Percentiles rank a stretch among this genome's conserved stretches.
Evolutionary conservation across 257 asterid genomes (phyloP).

Genomic region (Nicotiana noctiflora): DNA sequence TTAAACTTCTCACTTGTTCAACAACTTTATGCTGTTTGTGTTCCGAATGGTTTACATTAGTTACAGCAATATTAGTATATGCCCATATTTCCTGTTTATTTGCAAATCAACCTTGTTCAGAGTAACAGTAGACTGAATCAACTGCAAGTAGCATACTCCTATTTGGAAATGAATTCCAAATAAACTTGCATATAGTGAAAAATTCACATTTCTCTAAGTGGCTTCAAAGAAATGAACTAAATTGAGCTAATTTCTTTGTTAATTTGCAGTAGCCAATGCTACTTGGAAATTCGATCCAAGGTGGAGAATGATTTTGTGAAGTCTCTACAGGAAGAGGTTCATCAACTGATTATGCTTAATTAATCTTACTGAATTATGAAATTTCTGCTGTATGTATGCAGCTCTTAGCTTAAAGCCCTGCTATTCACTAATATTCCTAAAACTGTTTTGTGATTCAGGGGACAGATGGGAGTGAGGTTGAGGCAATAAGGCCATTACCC

Average conservation of each 20-base stretch:
- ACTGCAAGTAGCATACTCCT: not conserved
- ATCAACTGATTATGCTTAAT: slow-evolving; percentile 5
- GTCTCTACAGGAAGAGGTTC: slow-evolving; percentile 85
- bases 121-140: not conserved
- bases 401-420: not conserved
- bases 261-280: slow-evolving; percentile 77
- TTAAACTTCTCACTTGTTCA: not conserved
- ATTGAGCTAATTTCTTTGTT: not conserved
- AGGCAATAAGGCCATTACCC: slow-evolving; percentile 68
- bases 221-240: not conserved
- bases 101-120: not conserved
- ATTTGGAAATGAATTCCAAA: not conserved
- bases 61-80: not conserved
- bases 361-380: not conserved
- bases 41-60: not conserved
- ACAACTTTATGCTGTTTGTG: not conserved
- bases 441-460: slow-evolving; percentile 36
- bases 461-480: slow-evolving; percentile 62
- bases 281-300: slow-evolving; percentile 58
- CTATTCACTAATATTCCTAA: not conserved
- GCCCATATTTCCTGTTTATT: not conserved
- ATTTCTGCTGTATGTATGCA: not conserved
- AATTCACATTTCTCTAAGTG: not conserved
- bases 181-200: not conserved
- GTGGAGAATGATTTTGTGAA: slow-evolving; percentile 79